These are phyloP conservation scores for Leishmania turanica DNA, from an alignment of 208 protist genomes.

Conservation along the genomic window DNA sequence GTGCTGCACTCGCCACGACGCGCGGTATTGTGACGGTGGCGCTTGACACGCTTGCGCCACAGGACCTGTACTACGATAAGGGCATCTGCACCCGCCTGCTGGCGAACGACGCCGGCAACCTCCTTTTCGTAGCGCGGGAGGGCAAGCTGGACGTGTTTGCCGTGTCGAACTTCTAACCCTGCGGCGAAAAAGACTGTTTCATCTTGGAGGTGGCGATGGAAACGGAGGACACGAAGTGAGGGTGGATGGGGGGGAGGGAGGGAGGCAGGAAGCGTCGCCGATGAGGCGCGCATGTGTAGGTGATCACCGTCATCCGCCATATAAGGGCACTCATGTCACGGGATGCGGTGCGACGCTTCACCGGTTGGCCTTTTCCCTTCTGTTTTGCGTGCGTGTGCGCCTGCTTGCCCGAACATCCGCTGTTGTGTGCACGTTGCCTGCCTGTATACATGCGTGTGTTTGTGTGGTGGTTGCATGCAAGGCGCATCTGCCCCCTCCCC, in stretches of 20 bases:
- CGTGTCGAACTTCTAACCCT: neutral
- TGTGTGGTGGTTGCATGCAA: neutral
- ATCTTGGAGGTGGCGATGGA: neutral
- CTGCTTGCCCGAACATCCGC: neutral
- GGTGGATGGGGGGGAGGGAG: neutral
- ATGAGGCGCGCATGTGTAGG: neutral
- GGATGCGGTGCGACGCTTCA: neutral
- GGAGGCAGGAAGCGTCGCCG: neutral
- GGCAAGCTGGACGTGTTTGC: neutral
- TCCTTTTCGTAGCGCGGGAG: constrained; percentile 29
- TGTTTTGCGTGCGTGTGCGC: neutral
- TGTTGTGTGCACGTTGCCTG: neutral
- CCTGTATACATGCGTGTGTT: neutral
- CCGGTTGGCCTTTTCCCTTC: neutral
- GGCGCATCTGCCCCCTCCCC: neutral
- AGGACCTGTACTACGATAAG: constrained; percentile 23
- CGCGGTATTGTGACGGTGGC: constrained; percentile 62
- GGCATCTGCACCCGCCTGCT: constrained; percentile 25
- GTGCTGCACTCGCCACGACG: constrained; percentile 54
- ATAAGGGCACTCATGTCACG: neutral
- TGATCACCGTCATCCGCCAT: neutral
- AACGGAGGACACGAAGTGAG: neutral
- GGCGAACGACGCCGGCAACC: constrained; percentile 26
- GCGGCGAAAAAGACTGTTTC: too few species aligned
- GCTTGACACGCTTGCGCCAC: constrained; percentile 34